phyloP scores from a whole-genome alignment of 768 basidiomycete genomes.

The Rhodotorula diobovata region DNA sequence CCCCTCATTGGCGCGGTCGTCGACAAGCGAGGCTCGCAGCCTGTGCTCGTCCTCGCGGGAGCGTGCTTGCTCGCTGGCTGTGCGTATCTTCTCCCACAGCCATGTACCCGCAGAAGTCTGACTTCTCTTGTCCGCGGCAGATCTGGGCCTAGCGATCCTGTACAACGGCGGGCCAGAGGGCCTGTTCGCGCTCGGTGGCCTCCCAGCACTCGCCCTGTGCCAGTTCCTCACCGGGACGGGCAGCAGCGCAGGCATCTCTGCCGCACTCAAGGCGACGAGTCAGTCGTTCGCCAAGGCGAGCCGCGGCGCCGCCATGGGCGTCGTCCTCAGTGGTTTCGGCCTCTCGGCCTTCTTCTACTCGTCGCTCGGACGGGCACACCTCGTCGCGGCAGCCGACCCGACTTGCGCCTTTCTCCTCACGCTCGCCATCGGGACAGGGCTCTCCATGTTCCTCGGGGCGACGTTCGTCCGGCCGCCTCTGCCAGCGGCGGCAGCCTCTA shows the following conservation, averaged over 20 bases:
- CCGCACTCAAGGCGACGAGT: slow-evolving; percentile 18
- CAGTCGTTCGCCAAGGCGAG: slow-evolving; percentile 13
- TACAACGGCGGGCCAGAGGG: slow-evolving; percentile 25
- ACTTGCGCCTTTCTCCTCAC: slow-evolving; percentile 30
- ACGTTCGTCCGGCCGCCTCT: slow-evolving; percentile 18
- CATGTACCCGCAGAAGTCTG: too few species aligned
- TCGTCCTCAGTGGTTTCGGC: slow-evolving; percentile 24
- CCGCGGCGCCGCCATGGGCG: slow-evolving; percentile 27
- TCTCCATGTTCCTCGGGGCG: slow-evolving; percentile 26
- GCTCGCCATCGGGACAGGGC: slow-evolving; percentile 15
- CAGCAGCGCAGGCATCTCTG: not conserved
- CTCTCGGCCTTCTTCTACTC: slow-evolving; percentile 35
- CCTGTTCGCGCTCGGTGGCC: not conserved
- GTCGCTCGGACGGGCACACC: slow-evolving; percentile 18
- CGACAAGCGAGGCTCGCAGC: slow-evolving; percentile 14
- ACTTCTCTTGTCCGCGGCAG: not conserved
- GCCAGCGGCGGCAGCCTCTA: not conserved
- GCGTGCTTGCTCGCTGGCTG: slow-evolving; percentile 12
- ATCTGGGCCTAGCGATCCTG: slow-evolving; percentile 2
- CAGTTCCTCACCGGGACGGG: slow-evolving; percentile 29
- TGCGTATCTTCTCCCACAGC: too few species aligned
- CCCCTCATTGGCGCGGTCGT: slow-evolving; percentile 25
- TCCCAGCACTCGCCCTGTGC: slow-evolving; percentile 17
- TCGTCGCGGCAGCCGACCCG: slow-evolving; percentile 20
- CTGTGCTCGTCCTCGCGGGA: slow-evolving; percentile 6